These are phyloP conservation scores for Telopea speciosissima DNA, from an alignment of 177 flowering plant genomes.

Conservation along the genomic window DNA sequence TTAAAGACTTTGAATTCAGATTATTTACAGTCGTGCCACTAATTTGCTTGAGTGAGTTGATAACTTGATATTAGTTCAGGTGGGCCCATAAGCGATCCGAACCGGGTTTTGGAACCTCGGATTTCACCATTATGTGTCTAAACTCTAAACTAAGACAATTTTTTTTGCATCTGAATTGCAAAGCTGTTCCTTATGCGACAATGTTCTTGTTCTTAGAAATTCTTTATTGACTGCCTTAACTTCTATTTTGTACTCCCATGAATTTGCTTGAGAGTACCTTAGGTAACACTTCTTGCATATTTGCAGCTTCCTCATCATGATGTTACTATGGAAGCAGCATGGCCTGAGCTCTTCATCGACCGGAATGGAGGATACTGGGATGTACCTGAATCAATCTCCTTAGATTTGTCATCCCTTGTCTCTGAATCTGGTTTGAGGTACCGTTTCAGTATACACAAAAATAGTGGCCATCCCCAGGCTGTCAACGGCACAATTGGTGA, in stretches of 20 bases:
- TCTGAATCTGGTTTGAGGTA: slow-evolving; percentile 65
- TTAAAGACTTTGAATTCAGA: too few species aligned
- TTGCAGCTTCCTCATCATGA: slow-evolving; percentile 78
- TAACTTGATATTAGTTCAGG: too few species aligned
- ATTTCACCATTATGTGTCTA: not conserved
- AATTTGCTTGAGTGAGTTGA: too few species aligned
- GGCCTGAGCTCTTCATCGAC: slow-evolving; percentile 84
- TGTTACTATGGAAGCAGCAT: slow-evolving; percentile 76
- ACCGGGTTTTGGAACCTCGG: too few species aligned
- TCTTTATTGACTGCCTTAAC: not conserved
- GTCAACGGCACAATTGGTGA: slow-evolving; percentile 28
- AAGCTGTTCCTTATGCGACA: not conserved
- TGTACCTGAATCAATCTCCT: slow-evolving; percentile 67
- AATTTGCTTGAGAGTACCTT: not conserved
- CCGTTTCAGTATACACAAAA: slow-evolving; percentile 70
- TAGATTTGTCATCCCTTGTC: slow-evolving; percentile 57
- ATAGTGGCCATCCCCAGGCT: slow-evolving; percentile 48
- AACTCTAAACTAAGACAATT: not conserved
- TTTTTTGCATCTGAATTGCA: not conserved
- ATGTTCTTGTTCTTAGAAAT: not conserved
- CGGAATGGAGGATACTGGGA: slow-evolving; percentile 78
- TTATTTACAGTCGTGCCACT: too few species aligned
- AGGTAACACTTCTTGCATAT: slow-evolving; percentile 8
- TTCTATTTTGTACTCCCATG: not conserved
- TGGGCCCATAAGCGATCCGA: too few species aligned